A percentile compares a stretch with the other conserved stretches of the same genome.
phyloP scores from a whole-genome alignment of 768 basidiomycete species.

The Tylopilus plumbeoviolaceoides region DNA sequence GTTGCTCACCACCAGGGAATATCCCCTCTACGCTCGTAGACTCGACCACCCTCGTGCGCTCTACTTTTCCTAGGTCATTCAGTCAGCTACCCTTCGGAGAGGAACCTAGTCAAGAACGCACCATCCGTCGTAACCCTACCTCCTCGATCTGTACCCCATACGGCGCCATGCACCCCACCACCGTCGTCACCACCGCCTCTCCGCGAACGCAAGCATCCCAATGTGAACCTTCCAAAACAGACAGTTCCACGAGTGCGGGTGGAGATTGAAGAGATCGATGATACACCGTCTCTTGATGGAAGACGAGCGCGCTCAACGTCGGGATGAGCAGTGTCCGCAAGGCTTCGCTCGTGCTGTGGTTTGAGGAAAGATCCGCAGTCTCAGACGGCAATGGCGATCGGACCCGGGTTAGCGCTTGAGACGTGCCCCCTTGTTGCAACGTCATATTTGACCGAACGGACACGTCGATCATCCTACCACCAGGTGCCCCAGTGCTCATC shows the following conservation, averaged over 20 bases:
- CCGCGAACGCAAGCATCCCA: slow-evolving; percentile 50
- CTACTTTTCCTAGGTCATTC: slow-evolving; percentile 35
- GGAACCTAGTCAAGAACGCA: slow-evolving; percentile 22
- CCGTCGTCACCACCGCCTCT: slow-evolving; percentile 54
- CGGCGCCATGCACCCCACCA: slow-evolving; percentile 51
- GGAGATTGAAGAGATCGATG: slow-evolving; percentile 38
- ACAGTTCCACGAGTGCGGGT: slow-evolving; percentile 49
- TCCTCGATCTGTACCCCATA: slow-evolving; percentile 52
- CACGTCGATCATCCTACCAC: slow-evolving; percentile 74
- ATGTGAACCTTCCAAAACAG: slow-evolving; percentile 44
- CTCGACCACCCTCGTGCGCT: slow-evolving; percentile 46
- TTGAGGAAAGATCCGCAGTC: neutral
- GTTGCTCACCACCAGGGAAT: slow-evolving; percentile 43
- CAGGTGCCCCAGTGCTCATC: slow-evolving; percentile 55
- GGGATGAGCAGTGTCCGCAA: slow-evolving; percentile 65
- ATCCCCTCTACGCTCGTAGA: slow-evolving; percentile 45
- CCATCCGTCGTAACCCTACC: slow-evolving; percentile 45
- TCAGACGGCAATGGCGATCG: slow-evolving; percentile 6
- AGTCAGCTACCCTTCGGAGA: neutral
- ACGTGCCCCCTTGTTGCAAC: neutral
- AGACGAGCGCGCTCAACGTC: slow-evolving; percentile 57
- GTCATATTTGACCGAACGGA: slow-evolving; percentile 62
- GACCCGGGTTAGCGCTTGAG: slow-evolving; percentile 1
- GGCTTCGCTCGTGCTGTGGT: slow-evolving; percentile 46
- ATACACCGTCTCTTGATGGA: slow-evolving; percentile 54